Conservation (phyloP, 192 early-diverging fungal genomes). For the Allomyces macrogynus region DNA sequence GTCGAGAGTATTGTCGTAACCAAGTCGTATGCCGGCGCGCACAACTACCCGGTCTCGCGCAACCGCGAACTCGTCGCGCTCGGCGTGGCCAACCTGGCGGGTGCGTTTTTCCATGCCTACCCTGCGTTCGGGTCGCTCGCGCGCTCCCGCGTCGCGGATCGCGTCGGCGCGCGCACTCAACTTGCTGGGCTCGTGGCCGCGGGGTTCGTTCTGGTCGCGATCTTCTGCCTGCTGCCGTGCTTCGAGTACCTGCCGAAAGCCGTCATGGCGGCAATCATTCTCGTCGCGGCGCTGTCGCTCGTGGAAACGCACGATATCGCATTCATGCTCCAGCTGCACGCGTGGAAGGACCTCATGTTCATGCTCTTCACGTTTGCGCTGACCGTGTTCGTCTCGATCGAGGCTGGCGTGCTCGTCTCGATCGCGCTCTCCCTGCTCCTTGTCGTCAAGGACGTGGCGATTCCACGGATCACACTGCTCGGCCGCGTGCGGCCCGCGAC, state of each 20-base stretch:
- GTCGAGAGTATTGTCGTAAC: conserved; percentile 91
- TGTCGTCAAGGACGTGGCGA: conserved; percentile 80
- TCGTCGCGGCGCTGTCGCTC: conserved; percentile 57
- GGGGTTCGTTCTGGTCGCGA: conserved; percentile 50
- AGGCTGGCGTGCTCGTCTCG: conserved; percentile 80
- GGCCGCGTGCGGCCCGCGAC: conserved; percentile 12
- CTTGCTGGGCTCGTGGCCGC: conserved; percentile 67
- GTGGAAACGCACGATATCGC: conserved; percentile 56
- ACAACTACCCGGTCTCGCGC: conserved; percentile 79
- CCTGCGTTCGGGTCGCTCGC: conserved; percentile 83
- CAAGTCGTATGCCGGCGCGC: conserved; percentile 74
- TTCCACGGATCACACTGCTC: conserved; percentile 57
- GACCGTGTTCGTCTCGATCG: conserved; percentile 76
- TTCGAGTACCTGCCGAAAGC: conserved; percentile 70
- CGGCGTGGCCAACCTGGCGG: conserved; percentile 69
- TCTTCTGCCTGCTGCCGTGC: conserved; percentile 58
- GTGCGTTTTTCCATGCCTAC: conserved; percentile 50
- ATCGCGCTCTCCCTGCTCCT: conserved; percentile 71
- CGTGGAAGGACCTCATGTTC: conserved; percentile 65
- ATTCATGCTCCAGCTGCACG: conserved; percentile 57
- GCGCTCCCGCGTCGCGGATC: conserved; percentile 81
- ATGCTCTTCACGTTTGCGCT: conserved; percentile 70
- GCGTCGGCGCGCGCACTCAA: conserved; percentile 73
- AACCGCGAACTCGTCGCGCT: conserved; percentile 94
- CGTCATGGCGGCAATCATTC: conserved; percentile 61